phyloP scores from a whole-genome alignment of 768 basidiomycete genomes.

The Pleurotus platypus region DNA sequence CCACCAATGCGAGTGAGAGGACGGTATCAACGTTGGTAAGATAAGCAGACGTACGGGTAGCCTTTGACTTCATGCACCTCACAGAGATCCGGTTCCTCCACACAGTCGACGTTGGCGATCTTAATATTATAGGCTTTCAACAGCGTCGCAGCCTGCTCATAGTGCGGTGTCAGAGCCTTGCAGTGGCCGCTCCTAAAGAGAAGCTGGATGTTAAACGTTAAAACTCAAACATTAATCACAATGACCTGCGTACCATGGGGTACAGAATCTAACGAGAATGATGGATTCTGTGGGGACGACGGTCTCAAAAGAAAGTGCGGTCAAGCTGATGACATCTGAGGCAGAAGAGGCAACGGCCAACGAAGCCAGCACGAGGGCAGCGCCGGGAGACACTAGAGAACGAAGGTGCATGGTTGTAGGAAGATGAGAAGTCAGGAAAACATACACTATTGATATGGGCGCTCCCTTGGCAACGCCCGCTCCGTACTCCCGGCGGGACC shows the following conservation, averaged over 20 bases:
- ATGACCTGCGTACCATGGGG: background rate
- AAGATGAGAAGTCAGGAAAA: background rate
- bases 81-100: background rate
- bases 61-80: background rate
- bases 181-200: background rate
- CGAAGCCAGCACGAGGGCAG: conserved; percentile 32
- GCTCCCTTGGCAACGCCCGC: too few relatives aligned
- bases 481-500: too few relatives aligned
- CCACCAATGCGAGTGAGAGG: background rate
- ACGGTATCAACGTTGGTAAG: background rate
- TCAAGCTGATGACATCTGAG: background rate
- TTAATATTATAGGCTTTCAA: background rate
- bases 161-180: background rate
- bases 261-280: background rate
- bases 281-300: background rate
- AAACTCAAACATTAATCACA: background rate
- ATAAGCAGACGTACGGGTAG: background rate
- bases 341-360: background rate
- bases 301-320: background rate
- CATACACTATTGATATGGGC: too few relatives aligned
- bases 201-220: background rate
- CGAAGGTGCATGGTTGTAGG: conserved; percentile 59
- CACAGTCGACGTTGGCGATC: background rate
- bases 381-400: conserved; percentile 44
- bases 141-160: background rate